Conservation (phyloP, 2,329 filamentous ascomycete genomes). For the Aspergillus ustus region DNA sequence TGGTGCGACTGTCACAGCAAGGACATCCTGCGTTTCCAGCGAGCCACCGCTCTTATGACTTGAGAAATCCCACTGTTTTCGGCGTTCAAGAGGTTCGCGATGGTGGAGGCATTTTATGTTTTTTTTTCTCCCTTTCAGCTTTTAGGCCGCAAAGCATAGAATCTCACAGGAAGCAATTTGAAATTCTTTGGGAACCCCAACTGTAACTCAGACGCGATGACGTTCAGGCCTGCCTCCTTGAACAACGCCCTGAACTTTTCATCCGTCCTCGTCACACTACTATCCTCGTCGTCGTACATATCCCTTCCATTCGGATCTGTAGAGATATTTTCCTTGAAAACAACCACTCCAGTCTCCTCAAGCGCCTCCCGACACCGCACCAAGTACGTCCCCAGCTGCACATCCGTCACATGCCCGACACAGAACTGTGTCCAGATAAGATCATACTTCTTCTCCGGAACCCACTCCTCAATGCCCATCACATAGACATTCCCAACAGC, state of each 20-base stretch:
- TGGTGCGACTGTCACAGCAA: neutral
- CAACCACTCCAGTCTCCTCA: conserved; percentile 54
- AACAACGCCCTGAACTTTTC: conserved; percentile 73
- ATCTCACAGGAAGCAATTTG: conserved; percentile 72
- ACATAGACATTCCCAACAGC: conserved; percentile 70
- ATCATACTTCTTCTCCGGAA: conserved; percentile 65
- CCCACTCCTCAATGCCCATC: conserved; percentile 75
- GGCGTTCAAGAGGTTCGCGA: neutral
- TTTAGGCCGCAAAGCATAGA: conserved; percentile 72
- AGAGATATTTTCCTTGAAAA: conserved; percentile 81
- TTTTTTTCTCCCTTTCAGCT: conserved; percentile 10
- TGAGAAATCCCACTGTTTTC: neutral
- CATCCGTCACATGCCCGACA: conserved; percentile 77
- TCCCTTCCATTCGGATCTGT: conserved; percentile 61
- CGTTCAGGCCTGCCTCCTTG: conserved; percentile 65
- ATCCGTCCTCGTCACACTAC: conserved; percentile 75
- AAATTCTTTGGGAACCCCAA: conserved; percentile 67
- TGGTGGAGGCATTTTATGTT: neutral
- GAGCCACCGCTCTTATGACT: neutral
- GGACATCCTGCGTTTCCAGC: neutral
- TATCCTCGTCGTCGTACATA: conserved; percentile 75
- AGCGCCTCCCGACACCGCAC: conserved; percentile 61
- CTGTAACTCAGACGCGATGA: conserved; percentile 75
- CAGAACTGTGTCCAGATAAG: conserved; percentile 94
- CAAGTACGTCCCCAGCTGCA: conserved; percentile 71